These are phyloP conservation scores for Dactylellina leptospora DNA, from an alignment of 2,329 filamentous ascomycete species.

Conservation along the genomic window DNA sequence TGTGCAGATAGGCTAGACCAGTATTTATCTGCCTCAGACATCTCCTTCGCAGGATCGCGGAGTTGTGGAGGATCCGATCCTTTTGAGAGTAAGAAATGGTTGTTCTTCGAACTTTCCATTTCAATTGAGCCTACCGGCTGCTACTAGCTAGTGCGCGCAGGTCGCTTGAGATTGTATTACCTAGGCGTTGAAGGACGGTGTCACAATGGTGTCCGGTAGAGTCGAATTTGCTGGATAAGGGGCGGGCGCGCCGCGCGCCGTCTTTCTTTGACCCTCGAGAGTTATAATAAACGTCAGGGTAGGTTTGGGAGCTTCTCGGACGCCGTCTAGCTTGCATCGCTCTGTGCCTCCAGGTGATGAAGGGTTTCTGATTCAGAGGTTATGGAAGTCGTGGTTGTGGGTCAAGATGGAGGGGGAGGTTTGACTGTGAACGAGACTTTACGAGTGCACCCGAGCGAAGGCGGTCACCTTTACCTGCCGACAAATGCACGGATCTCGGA, in stretches of 20 bases:
- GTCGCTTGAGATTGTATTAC: no score
- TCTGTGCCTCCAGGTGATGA: constrained; percentile 14
- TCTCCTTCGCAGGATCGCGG: constrained; percentile 4
- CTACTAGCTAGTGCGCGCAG: background rate
- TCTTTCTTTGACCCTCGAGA: constrained; percentile 26
- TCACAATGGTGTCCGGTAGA: background rate
- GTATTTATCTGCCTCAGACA: constrained; percentile 29
- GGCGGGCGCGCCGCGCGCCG: background rate
- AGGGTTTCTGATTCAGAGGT: background rate
- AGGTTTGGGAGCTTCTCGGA: constrained; percentile 28
- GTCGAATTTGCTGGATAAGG: background rate
- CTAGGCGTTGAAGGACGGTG: no score
- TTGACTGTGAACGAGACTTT: background rate
- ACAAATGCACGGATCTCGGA: no score
- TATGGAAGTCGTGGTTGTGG: no score
- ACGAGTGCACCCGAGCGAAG: no score
- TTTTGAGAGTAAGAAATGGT: constrained; percentile 25
- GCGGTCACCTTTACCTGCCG: no score
- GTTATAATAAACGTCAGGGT: constrained; percentile 24
- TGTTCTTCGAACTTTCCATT: constrained; percentile 42
- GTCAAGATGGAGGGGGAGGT: background rate
- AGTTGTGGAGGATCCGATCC: constrained; percentile 8
- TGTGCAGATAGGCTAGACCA: constrained; percentile 20
- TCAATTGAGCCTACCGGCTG: background rate
- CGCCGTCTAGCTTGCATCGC: constrained; percentile 53